Percentiles rank a stretch among this genome's conserved stretches.
phyloP scores from a whole-genome alignment of 495 filamentous ascomycete species.

The Xylaria acuta region DNA sequence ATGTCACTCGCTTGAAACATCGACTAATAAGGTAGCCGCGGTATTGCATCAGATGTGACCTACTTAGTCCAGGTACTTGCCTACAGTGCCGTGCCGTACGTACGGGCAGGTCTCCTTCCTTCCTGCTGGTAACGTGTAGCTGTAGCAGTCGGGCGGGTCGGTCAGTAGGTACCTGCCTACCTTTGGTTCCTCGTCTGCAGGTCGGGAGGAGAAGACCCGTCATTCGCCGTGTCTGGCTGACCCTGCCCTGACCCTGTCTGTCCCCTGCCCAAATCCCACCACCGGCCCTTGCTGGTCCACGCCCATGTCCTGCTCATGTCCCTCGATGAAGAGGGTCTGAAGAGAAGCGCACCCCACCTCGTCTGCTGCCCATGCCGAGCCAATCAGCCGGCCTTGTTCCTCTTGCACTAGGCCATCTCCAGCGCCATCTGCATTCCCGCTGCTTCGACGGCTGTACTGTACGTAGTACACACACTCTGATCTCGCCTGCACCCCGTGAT shows the following conservation, averaged over 20 bases:
- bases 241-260: neutral
- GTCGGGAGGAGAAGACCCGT: conserved; percentile 7
- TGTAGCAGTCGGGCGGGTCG: conserved; percentile 14
- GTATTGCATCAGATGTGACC: conserved; percentile 11
- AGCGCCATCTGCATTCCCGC: conserved; percentile 19
- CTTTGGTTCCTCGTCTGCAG: neutral
- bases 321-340: too few relatives aligned
- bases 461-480: too few relatives aligned
- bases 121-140: conserved; percentile 5
- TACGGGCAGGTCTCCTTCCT: conserved; percentile 2
- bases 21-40: neutral
- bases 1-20: too few relatives aligned
- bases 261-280: neutral
- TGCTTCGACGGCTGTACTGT: conserved; percentile 5
- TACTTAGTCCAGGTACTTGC: too few relatives aligned
- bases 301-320: too few relatives aligned
- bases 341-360: neutral
- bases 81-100: too few relatives aligned
- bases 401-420: conserved; percentile 9
- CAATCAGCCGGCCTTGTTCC: neutral
- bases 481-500: conserved; percentile 17
- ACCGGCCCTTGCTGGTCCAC: neutral
- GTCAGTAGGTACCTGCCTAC: too few relatives aligned
- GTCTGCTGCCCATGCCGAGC: neutral
- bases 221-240: neutral